Conservation (phyloP, 495 filamentous ascomycete species). For the Parmelia sp. region DNA sequence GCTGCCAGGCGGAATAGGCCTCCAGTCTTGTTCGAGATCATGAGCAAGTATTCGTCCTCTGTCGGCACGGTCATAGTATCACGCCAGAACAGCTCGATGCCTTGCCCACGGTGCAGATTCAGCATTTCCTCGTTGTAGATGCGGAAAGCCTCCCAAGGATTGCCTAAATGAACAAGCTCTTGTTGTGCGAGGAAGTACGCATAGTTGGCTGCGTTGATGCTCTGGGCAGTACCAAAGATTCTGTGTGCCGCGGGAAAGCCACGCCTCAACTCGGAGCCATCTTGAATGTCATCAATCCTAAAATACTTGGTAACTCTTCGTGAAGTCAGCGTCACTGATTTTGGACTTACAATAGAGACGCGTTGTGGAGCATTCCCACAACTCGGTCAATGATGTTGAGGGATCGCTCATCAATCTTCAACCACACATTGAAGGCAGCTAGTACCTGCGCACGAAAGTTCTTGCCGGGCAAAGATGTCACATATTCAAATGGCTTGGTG, state of each 20-base stretch:
- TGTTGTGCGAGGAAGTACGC: constrained; percentile 85
- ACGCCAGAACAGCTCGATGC: constrained; percentile 15
- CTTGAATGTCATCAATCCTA: constrained; percentile 41
- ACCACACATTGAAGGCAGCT: constrained; percentile 24
- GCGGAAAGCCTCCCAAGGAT: constrained; percentile 25
- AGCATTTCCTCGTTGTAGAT: constrained; percentile 30
- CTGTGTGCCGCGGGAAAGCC: constrained; percentile 84
- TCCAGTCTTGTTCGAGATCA: constrained; percentile 18
- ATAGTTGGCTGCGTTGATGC: constrained; percentile 94
- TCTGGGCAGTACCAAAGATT: constrained; percentile 90
- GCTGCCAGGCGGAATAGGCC: constrained; percentile 18
- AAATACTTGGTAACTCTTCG: constrained; percentile 6
- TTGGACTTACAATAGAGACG: constrained; percentile 23
- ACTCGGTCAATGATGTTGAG: constrained; percentile 22
- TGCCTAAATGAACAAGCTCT: constrained; percentile 37
- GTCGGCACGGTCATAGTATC: constrained; percentile 17
- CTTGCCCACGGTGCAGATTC: constrained; percentile 14
- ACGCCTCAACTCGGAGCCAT: constrained; percentile 71
- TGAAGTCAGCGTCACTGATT: not conserved
- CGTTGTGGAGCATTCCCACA: constrained; percentile 25
- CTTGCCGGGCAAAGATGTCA: constrained; percentile 18
- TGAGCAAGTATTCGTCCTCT: constrained; percentile 17
- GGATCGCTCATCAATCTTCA: constrained; percentile 12
- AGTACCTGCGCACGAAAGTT: constrained; percentile 7
- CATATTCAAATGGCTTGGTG: constrained; percentile 16